A percentile compares a stretch with the other conserved stretches of the same genome.
Evolutionary conservation across 305 asterid species (phyloP).

Genomic region (Fraxinus latifolia): DNA sequence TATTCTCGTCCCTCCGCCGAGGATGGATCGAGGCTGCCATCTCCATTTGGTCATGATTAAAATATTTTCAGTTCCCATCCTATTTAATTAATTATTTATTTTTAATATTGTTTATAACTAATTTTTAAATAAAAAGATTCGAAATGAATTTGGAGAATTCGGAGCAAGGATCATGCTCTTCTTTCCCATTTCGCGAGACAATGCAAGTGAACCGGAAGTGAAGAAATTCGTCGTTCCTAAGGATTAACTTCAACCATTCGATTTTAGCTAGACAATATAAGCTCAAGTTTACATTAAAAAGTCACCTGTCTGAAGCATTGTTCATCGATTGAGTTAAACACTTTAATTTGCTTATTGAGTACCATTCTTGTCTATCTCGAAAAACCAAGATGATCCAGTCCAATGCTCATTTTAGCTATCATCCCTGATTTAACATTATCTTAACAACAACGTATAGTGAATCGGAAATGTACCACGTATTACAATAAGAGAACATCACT

Average conservation of each 20-base stretch:
- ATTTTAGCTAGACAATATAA: neutral
- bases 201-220: neutral
- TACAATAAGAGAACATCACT: neutral
- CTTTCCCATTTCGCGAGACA: neutral
- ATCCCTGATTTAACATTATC: neutral
- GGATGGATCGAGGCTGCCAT: neutral
- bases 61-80: neutral
- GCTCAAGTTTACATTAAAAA: neutral
- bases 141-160: neutral
- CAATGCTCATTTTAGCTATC: neutral
- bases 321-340: neutral
- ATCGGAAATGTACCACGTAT: neutral
- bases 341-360: neutral
- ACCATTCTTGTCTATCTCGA: neutral
- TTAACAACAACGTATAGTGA: neutral
- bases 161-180: neutral
- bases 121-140: neutral
- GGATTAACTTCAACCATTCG: neutral
- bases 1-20: neutral
- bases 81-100: neutral
- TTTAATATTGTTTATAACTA: neutral
- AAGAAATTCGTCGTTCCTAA: neutral
- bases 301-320: neutral
- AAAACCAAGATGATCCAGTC: neutral
- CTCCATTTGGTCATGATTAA: neutral